phyloP scores from a whole-genome alignment of 148 eudicot genomes.

The Persicaria maculosa region DNA sequence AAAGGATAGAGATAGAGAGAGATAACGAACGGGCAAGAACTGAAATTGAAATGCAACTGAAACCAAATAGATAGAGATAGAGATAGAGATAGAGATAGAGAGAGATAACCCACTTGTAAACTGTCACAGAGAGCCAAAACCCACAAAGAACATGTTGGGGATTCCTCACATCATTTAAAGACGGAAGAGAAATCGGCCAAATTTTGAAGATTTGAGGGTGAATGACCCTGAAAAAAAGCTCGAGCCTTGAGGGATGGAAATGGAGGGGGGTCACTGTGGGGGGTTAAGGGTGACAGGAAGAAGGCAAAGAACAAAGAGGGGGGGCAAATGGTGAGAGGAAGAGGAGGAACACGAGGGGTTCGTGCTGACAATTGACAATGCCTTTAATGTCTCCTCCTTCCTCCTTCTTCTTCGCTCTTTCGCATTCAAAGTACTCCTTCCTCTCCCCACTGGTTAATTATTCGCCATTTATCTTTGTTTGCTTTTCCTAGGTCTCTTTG shows the following conservation, averaged over 20 bases:
- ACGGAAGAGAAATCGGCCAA: background rate
- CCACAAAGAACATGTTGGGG: background rate
- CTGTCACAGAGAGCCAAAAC: background rate
- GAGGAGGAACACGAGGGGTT: background rate
- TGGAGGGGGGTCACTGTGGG: background rate
- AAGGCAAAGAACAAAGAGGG: background rate
- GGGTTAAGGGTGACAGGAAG: conserved; percentile 8
- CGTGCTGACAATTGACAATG: conserved; percentile 6
- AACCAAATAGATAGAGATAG: background rate
- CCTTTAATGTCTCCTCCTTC: background rate
- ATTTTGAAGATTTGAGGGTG: background rate
- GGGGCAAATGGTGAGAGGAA: conserved; percentile 2
- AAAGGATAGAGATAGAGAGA: too few species aligned
- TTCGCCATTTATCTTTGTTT: background rate
- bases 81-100: background rate
- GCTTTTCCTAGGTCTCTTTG: background rate
- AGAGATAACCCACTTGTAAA: background rate
- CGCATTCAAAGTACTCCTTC: background rate
- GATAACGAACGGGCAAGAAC: background rate
- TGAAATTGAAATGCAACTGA: background rate
- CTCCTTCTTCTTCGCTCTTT: background rate
- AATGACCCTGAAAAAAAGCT: background rate
- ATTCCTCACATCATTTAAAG: background rate
- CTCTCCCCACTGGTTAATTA: background rate
- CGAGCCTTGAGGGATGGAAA: background rate